phyloP scores from a whole-genome alignment of 2,329 filamentous ascomycete genomes.

The Fusarium sp. region DNA sequence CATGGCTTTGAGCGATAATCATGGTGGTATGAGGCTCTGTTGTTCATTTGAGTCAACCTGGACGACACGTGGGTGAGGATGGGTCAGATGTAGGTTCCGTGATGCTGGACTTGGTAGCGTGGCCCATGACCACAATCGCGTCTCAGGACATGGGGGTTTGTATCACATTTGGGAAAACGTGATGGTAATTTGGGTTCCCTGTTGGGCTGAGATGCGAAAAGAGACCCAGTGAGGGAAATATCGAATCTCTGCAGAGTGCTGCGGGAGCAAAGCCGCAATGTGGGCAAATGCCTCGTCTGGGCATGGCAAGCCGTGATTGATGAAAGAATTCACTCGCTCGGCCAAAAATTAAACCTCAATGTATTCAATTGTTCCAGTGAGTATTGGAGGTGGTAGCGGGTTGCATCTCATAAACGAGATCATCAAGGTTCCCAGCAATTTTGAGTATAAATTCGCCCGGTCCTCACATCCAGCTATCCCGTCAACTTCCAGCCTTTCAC shows the following conservation, averaged over 20 bases:
- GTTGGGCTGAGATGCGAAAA: not conserved
- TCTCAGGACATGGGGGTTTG: not conserved
- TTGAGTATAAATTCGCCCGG: not conserved
- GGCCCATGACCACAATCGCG: not conserved
- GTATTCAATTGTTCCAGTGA: not conserved
- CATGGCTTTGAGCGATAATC: not conserved
- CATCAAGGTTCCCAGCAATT: not conserved
- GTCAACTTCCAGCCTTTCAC: rapidly evolving
- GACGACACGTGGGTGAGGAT: not conserved
- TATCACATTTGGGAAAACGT: not conserved
- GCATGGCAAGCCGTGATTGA: not conserved
- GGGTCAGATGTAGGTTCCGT: not conserved
- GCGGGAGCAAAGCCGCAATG: not conserved
- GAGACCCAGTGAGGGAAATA: not conserved
- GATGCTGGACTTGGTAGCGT: not conserved
- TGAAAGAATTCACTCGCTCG: not conserved
- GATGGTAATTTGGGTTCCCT: not conserved
- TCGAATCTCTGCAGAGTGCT: not conserved
- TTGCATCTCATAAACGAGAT: not conserved
- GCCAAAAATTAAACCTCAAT: not conserved
- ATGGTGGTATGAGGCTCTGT: not conserved
- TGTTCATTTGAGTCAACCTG: not conserved
- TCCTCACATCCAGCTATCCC: not conserved
- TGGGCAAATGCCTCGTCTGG: not conserved
- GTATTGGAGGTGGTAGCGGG: not conserved